Evolutionary conservation across 441 rosid genomes (phyloP).

Genomic region (Jatropha podagrica): DNA sequence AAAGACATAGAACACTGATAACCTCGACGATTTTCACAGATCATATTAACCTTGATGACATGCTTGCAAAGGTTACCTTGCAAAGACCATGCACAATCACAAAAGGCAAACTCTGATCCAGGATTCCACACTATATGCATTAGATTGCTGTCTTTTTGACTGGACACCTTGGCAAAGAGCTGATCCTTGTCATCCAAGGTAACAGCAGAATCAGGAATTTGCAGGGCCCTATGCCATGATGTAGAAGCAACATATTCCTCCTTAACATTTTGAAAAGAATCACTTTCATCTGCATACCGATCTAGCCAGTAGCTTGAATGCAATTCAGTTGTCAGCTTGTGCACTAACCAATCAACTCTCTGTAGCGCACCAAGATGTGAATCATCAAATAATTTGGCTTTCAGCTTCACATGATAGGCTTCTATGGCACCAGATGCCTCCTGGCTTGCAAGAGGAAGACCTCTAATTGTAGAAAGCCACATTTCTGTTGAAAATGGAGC

Average conservation of each 20-base stretch:
- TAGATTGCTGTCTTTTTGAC: conserved; percentile 53
- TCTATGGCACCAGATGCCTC: conserved; percentile 96
- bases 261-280: conserved; percentile 80
- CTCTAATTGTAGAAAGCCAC: conserved; percentile 83
- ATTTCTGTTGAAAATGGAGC: conserved; percentile 51
- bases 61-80: conserved; percentile 97
- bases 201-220: conserved; percentile 76
- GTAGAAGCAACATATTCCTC: conserved; percentile 90
- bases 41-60: conserved; percentile 79
- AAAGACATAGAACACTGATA: conserved; percentile 65
- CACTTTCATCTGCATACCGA: conserved; percentile 88
- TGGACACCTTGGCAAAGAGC: conserved; percentile 61
- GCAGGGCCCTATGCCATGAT: conserved; percentile 83
- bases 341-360: conserved; percentile 97
- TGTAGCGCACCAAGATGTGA: conserved; percentile 88
- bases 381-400: conserved; percentile 80
- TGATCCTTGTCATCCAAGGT: conserved; percentile 45
- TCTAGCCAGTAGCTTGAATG: conserved; percentile 95
- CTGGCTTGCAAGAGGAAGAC: conserved; percentile 92
- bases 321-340: conserved; percentile 87
- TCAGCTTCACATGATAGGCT: conserved; percentile 92
- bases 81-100: conserved; percentile 90
- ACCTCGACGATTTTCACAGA: conserved; percentile 44
- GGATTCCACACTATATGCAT: conserved; percentile 77
- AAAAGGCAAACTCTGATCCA: conserved; percentile 92